Conservation (phyloP, 2,329 filamentous ascomycete species). For the Sphaerulina vaccinii region DNA sequence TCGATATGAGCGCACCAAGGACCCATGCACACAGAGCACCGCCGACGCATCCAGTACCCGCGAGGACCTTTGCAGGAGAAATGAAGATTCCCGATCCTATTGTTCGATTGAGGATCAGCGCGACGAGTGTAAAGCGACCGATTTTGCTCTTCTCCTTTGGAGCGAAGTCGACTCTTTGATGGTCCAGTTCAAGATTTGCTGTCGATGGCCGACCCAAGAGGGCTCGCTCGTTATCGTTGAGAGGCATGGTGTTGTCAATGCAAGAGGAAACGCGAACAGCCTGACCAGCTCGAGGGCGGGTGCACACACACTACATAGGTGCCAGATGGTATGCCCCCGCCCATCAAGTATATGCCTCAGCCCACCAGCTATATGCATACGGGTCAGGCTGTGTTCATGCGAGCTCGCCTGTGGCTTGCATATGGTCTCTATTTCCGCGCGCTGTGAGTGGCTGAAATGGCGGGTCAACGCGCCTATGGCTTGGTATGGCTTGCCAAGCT, state of each 20-base stretch:
- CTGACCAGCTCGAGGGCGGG: no score
- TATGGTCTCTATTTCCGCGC: not conserved
- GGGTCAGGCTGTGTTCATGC: not conserved
- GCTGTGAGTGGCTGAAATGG: not conserved
- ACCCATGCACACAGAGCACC: conserved; percentile 43
- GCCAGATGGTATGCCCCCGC: no score
- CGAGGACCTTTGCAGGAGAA: conserved; percentile 26
- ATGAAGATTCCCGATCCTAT: conserved; percentile 32
- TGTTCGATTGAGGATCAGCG: conserved; percentile 29
- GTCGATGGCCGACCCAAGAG: conserved; percentile 18
- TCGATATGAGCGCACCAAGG: conserved; percentile 40
- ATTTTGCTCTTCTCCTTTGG: conserved; percentile 22
- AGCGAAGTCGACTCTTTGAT: conserved; percentile 23
- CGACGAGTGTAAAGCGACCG: conserved; percentile 26
- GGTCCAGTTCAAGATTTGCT: conserved; percentile 17
- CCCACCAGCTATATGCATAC: no score
- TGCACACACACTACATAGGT: no score
- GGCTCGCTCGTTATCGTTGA: conserved; percentile 24
- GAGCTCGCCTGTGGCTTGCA: not conserved
- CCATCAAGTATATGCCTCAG: not conserved
- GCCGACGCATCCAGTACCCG: conserved; percentile 30
- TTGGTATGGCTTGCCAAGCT: not conserved
- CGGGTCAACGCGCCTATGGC: no score
- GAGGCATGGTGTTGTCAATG: conserved; percentile 18
- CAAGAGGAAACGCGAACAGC: not conserved